Evolutionary conservation across 2,329 filamentous ascomycete genomes (phyloP).

Genomic region (Epichloe sp.): DNA sequence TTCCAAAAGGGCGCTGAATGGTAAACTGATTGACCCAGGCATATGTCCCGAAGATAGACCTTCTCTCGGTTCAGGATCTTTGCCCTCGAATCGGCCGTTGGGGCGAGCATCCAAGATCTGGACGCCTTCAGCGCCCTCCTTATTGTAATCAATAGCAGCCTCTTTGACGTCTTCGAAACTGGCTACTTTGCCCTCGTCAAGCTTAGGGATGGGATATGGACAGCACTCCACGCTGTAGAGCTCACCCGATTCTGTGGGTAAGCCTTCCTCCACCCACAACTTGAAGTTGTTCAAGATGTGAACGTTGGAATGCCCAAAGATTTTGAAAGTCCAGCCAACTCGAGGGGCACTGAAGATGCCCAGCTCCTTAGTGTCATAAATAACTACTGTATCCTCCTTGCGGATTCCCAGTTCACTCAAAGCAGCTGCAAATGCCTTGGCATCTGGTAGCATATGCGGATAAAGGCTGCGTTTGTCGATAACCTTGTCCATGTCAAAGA

Average conservation of each 20-base stretch:
- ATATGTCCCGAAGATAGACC: constrained; percentile 85
- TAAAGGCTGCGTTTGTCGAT: constrained; percentile 81
- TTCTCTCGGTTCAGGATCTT: constrained; percentile 72
- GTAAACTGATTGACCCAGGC: constrained; percentile 73
- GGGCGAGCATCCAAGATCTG: constrained; percentile 85
- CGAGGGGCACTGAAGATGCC: constrained; percentile 91
- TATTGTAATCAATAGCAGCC: constrained; percentile 61
- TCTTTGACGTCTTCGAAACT: constrained; percentile 74
- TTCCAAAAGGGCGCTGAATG: constrained; percentile 69
- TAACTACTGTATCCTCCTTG: constrained; percentile 77
- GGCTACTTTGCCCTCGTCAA: constrained; percentile 52
- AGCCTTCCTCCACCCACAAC: constrained; percentile 76
- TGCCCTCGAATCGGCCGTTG: constrained; percentile 66
- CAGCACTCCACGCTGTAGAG: constrained; percentile 54
- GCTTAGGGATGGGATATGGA: constrained; percentile 49
- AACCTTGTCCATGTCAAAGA: constrained; percentile 91
- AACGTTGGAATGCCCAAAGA: constrained; percentile 80
- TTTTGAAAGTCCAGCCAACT: constrained; percentile 82
- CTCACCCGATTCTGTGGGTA: constrained; percentile 70
- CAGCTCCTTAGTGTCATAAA: constrained; percentile 84
- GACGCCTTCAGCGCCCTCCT: constrained; percentile 69
- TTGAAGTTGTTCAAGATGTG: constrained; percentile 94
- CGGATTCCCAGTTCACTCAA: constrained; percentile 84
- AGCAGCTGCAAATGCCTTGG: constrained; percentile 68
- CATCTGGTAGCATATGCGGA: constrained; percentile 87